A percentile compares a stretch with the other conserved stretches of the same genome.
These are phyloP conservation scores for Zasmidium cellare DNA, from an alignment of 2,329 filamentous ascomycete species.

Conservation along the genomic window DNA sequence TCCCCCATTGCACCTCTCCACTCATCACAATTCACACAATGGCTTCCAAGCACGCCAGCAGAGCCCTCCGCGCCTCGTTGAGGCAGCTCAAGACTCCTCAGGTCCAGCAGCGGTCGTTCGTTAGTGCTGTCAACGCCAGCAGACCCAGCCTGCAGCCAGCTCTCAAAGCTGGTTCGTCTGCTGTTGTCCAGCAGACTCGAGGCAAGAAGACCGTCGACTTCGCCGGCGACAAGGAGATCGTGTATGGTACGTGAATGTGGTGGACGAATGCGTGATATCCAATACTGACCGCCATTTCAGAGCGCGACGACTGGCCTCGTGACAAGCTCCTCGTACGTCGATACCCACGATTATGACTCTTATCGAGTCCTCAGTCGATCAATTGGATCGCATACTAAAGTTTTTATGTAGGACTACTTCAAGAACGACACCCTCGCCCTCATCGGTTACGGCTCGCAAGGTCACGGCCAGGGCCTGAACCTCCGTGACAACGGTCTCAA, in stretches of 20 bases:
- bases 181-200: slow-evolving; percentile 64
- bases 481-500: slow-evolving; percentile 99
- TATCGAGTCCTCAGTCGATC: not conserved
- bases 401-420: slow-evolving; percentile 79
- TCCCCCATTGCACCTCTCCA: slow-evolving; percentile 2
- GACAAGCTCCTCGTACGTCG: slow-evolving; percentile 88
- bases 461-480: slow-evolving; percentile 98
- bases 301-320: slow-evolving; percentile 97
- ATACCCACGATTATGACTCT: slow-evolving; percentile 9
- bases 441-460: slow-evolving; percentile 97
- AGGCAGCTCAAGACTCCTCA: slow-evolving; percentile 55
- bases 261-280: not conserved
- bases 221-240: slow-evolving; percentile 88
- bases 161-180: slow-evolving; percentile 47
- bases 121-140: slow-evolving; percentile 56
- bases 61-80: slow-evolving; percentile 59
- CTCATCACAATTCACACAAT: slow-evolving; percentile 50
- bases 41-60: slow-evolving; percentile 73
- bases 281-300: slow-evolving; percentile 50
- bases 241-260: slow-evolving; percentile 68
- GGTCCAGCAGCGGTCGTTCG: slow-evolving; percentile 58
- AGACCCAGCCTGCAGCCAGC: slow-evolving; percentile 45
- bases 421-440: slow-evolving; percentile 99
- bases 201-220: slow-evolving; percentile 99
- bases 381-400: slow-evolving; percentile 29